Base-by-base conservation (phyloP, 106 monocot species). In the Vanilla planifolia region DNA sequence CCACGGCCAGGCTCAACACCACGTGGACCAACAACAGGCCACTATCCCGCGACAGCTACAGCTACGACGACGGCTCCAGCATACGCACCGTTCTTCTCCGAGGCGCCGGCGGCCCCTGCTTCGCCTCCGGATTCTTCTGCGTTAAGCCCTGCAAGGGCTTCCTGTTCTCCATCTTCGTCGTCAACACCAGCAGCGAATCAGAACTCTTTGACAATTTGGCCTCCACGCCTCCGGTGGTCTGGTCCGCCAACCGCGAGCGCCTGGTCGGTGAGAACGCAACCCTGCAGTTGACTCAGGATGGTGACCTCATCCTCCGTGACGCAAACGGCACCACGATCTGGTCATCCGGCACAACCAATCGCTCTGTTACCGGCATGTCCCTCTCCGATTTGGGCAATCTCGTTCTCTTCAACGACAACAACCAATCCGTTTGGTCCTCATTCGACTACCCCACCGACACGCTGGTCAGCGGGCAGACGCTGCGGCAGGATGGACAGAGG, bases 371-470 rank as follows among this genome's bases (percentile, higher is more conserved):
- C 8, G 60, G 61, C 10, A 53, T 91, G 61, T 79, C 59, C 25
- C 50, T 85, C 43, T 64, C 63, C 0, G 68, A 68, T 2, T 8
- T 13, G 1, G 85, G 90, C 8, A 82, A 77, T 52, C 70, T 91
- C 6, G 64, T 77, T 6, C 74, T 91, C 16, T 60, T 72, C 21
- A 51, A 67, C 46, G 2, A 1, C 7, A 46, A 63, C 0, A 64
- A 69, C 8, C 30, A 35, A 1, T 7, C 63, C 0, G 59, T 85
- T 2, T 91, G 90, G 82, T 61, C 75, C 14, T 85, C 85, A 0
- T 71, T 80, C 44, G 65, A 76, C 15, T 55, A 72, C 63, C 85
- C 82, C 14, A 79, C 76, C 0, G 85, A 91, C 60, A 55, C 77
- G 10, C 39, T 82, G 26, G 34, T 91, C 2, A 37, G 53, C 10